A percentile compares a stretch with the other conserved stretches of the same genome.
These are phyloP conservation scores for Aspergillus neoniger DNA, from an alignment of 2,329 filamentous ascomycete species.

Conservation along the genomic window DNA sequence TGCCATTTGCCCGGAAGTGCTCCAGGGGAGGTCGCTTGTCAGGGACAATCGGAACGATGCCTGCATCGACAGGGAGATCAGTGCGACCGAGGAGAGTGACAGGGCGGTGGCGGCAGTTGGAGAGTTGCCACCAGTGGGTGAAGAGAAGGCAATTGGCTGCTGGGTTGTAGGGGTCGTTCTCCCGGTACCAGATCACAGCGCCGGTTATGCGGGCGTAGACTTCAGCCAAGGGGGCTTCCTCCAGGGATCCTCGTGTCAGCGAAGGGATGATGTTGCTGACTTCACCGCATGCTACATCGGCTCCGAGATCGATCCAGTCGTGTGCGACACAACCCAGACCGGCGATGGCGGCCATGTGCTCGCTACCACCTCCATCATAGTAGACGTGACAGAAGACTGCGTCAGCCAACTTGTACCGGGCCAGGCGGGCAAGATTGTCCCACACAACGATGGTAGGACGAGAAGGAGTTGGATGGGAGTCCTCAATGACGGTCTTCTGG, in stretches of 20 bases:
- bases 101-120: conserved; percentile 2
- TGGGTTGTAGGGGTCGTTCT: neutral
- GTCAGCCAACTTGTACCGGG: conserved; percentile 2
- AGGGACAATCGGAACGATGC: neutral
- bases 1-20: neutral
- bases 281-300: neutral
- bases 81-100: conserved; percentile 3
- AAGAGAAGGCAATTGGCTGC: neutral
- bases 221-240: neutral
- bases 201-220: neutral
- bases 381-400: conserved; percentile 1
- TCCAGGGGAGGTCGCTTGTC: neutral
- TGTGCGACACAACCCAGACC: neutral
- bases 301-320: conserved; percentile 1
- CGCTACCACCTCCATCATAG: neutral
- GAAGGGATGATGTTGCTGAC: conserved; percentile 1
- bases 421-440: neutral
- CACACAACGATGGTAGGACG: neutral
- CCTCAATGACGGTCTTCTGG: conserved; percentile 1
- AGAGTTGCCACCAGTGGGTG: conserved; percentile 4
- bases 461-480: neutral
- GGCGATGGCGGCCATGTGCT: neutral
- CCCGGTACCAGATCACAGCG: neutral
- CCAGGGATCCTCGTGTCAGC: neutral
- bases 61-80: neutral